These are phyloP conservation scores for Penicillium argentinense DNA, from an alignment of 495 filamentous ascomycete genomes.

Conservation along the genomic window DNA sequence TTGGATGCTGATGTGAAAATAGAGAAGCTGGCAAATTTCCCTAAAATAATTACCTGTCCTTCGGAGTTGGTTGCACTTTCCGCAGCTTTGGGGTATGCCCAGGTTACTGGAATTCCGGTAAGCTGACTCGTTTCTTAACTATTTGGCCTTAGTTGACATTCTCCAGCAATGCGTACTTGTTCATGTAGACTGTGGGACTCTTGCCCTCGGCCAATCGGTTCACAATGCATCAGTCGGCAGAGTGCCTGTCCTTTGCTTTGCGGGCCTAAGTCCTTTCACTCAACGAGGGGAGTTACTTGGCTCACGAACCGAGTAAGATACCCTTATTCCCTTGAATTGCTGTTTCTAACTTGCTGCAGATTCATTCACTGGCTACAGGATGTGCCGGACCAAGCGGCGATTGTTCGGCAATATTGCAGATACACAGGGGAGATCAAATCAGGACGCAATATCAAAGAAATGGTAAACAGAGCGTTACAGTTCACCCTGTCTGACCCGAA, in stretches of 20 bases:
- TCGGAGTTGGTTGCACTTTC: conserved; percentile 95
- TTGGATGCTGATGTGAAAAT: not conserved
- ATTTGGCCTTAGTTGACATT: not conserved
- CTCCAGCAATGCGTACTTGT: conserved; percentile 75
- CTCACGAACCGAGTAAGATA: conserved; percentile 72
- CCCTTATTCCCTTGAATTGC: not conserved
- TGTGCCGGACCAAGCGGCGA: conserved; percentile 85
- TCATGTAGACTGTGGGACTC: conserved; percentile 90
- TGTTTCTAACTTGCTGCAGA: not conserved
- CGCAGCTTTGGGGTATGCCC: conserved; percentile 89
- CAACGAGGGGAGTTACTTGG: conserved; percentile 83
- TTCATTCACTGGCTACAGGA: conserved; percentile 91
- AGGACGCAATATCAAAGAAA: conserved; percentile 86
- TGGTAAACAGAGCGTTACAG: conserved; percentile 82
- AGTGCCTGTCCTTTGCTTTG: conserved; percentile 83
- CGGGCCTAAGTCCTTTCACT: conserved; percentile 81
- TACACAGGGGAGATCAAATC: conserved; percentile 84
- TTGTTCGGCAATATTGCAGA: conserved; percentile 85
- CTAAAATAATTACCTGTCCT: conserved; percentile 82
- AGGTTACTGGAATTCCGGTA: conserved; percentile 67
- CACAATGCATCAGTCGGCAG: conserved; percentile 82
- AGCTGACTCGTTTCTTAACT: not conserved
- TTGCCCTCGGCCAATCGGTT: conserved; percentile 82
- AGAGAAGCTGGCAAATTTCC: conserved; percentile 59
- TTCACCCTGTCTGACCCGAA: conserved; percentile 76